Conservation (phyloP, 1,284 basidiomycete genomes). For the Sanghuangporus sanghuang region DNA sequence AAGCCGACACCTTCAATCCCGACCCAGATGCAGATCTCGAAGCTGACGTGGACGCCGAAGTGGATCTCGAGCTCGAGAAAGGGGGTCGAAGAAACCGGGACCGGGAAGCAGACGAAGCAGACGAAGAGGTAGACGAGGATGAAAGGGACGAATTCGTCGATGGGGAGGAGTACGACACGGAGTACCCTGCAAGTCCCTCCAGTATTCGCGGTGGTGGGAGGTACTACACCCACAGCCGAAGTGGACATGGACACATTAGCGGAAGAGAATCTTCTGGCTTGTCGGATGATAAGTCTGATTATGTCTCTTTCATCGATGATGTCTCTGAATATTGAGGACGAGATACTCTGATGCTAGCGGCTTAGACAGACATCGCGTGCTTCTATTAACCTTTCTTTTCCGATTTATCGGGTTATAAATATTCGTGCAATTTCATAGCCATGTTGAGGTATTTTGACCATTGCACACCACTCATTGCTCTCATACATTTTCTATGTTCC, state of each 20-base stretch:
- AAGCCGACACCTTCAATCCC: slow-evolving; percentile 19
- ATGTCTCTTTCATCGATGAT: slow-evolving; percentile 58
- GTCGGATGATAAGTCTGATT: slow-evolving; percentile 64
- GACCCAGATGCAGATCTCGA: neutral
- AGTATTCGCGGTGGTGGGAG: neutral
- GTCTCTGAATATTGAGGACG: slow-evolving; percentile 58
- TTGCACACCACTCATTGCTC: too few species aligned
- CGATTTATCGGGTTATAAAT: too few species aligned
- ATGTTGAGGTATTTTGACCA: too few species aligned
- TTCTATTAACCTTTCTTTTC: too few species aligned
- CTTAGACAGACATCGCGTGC: neutral
- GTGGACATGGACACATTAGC: neutral
- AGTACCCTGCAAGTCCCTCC: too few species aligned
- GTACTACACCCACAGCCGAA: neutral
- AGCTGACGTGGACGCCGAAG: neutral
- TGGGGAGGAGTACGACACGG: neutral
- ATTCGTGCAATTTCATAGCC: too few species aligned
- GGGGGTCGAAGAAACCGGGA: neutral
- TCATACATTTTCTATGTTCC: too few species aligned
- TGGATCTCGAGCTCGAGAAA: neutral
- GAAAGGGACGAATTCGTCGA: neutral
- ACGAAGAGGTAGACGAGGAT: neutral
- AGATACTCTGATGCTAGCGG: neutral
- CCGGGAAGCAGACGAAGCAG: slow-evolving; percentile 19
- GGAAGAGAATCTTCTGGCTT: slow-evolving; percentile 31